phyloP scores from a whole-genome alignment of 2,329 filamentous ascomycete genomes.

The Talaromyces sp. region DNA sequence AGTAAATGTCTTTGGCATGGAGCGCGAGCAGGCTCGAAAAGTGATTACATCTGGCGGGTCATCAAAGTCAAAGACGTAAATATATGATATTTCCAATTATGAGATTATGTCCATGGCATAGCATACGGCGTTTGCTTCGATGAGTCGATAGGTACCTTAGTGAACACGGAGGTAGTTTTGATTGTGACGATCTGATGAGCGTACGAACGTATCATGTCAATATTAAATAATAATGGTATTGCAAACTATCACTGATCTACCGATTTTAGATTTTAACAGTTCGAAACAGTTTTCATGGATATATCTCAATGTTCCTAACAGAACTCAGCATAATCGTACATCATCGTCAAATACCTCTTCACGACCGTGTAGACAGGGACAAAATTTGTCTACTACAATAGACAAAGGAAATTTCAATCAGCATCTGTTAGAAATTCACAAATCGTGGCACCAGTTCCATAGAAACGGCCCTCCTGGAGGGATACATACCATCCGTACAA shows the following conservation, averaged over 20 bases:
- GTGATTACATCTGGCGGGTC: conserved; percentile 35
- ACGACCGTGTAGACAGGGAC: not conserved
- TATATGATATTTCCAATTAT: not conserved
- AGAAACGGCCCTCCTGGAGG: not conserved
- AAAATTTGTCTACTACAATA: conserved; percentile 8
- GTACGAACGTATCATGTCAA: not conserved
- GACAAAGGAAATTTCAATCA: conserved; percentile 12
- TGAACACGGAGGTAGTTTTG: not conserved
- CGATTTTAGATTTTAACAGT: not conserved
- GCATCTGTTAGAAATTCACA: not conserved
- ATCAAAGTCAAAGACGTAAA: conserved; percentile 12
- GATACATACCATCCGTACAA: conserved; percentile 27
- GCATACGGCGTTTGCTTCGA: not conserved
- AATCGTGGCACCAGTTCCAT: conserved; percentile 11
- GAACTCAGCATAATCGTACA: too few species aligned
- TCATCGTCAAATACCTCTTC: too few species aligned
- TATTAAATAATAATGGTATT: not conserved
- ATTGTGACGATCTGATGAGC: not conserved
- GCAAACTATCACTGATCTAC: not conserved
- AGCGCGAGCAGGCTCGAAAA: conserved; percentile 51
- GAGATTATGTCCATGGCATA: not conserved
- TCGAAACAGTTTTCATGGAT: not conserved
- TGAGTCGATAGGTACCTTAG: not conserved
- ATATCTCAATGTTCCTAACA: not conserved
- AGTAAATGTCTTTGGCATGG: conserved; percentile 59